These are phyloP conservation scores for Paecilomyces dactylethromorphus DNA, from an alignment of 2,329 filamentous ascomycete genomes.

Conservation along the genomic window DNA sequence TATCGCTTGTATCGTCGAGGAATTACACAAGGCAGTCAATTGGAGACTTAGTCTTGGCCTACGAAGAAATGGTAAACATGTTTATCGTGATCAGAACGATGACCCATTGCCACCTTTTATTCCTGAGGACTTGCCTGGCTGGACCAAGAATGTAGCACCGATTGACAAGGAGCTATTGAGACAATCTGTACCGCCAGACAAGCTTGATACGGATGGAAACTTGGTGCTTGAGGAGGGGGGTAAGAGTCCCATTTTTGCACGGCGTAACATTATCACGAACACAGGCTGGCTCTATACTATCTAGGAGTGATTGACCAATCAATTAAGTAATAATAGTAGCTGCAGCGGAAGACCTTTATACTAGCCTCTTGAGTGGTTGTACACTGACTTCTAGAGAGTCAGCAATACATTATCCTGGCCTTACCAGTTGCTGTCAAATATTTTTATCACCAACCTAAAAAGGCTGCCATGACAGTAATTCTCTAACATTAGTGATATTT, in stretches of 20 bases:
- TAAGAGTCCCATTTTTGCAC: slow-evolving; percentile 7
- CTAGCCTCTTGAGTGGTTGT: too few relatives aligned
- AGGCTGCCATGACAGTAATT: too few relatives aligned
- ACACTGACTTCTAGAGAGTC: too few relatives aligned
- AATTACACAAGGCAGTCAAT: slow-evolving; percentile 16
- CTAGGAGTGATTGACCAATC: slow-evolving; percentile 8
- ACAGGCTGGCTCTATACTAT: slow-evolving; percentile 15
- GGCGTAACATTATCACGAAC: slow-evolving; percentile 14
- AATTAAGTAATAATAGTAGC: too few relatives aligned
- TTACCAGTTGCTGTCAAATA: too few relatives aligned
- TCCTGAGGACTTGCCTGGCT: slow-evolving; percentile 10
- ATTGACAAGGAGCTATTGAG: slow-evolving; percentile 5
- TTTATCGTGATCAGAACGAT: slow-evolving; percentile 8
- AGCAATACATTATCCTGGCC: too few relatives aligned
- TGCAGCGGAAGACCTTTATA: too few relatives aligned
- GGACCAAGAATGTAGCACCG: slow-evolving; percentile 11
- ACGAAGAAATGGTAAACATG: slow-evolving; percentile 9
- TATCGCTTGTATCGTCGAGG: slow-evolving; percentile 17
- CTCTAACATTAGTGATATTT: too few relatives aligned
- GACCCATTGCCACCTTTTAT: slow-evolving; percentile 9
- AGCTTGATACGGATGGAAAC: slow-evolving; percentile 4
- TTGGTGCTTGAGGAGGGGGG: slow-evolving; percentile 12
- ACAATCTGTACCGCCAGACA: slow-evolving; percentile 1
- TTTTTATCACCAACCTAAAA: too few relatives aligned
- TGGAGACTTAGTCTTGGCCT: slow-evolving; percentile 20